Conservation (phyloP, 176 grass and related monocot species). For the Echinochloa phyllopogon region DNA sequence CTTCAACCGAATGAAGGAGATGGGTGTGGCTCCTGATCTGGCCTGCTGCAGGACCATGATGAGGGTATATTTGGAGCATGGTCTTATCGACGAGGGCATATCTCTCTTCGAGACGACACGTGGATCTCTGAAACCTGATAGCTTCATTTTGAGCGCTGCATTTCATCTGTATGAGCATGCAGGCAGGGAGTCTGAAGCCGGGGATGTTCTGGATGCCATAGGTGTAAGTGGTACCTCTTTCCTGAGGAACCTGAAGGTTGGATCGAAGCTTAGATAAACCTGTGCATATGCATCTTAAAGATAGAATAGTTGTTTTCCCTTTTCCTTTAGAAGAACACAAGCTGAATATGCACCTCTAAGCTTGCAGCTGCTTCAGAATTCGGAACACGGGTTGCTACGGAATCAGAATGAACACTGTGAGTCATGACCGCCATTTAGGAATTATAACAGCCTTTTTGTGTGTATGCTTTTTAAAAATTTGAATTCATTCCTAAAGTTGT, state of each 20-base stretch:
- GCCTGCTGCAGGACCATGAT: slow-evolving; percentile 81
- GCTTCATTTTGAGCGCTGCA: slow-evolving; percentile 72
- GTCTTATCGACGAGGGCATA: slow-evolving; percentile 63
- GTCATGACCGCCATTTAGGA: neutral
- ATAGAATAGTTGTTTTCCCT: neutral
- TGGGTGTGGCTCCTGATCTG: slow-evolving; percentile 57
- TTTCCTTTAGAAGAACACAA: neutral
- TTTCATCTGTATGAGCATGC: slow-evolving; percentile 76
- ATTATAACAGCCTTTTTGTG: neutral
- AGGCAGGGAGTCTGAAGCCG: slow-evolving; percentile 55
- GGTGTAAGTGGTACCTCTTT: slow-evolving; percentile 55
- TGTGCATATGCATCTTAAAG: neutral
- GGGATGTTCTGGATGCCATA: slow-evolving; percentile 60
- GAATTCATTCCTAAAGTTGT: too few relatives aligned
- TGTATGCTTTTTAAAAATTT: neutral
- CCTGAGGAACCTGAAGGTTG: slow-evolving; percentile 66
- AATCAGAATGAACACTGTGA: neutral
- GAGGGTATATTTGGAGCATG: slow-evolving; percentile 69
- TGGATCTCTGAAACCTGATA: slow-evolving; percentile 64
- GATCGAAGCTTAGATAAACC: slow-evolving; percentile 50
- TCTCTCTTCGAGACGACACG: slow-evolving; percentile 59
- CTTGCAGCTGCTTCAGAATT: neutral
- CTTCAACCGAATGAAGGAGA: slow-evolving; percentile 56
- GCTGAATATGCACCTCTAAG: neutral
- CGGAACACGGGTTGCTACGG: neutral